Conservation (phyloP, 208 protist species). For the Wallacemonas sp. region DNA sequence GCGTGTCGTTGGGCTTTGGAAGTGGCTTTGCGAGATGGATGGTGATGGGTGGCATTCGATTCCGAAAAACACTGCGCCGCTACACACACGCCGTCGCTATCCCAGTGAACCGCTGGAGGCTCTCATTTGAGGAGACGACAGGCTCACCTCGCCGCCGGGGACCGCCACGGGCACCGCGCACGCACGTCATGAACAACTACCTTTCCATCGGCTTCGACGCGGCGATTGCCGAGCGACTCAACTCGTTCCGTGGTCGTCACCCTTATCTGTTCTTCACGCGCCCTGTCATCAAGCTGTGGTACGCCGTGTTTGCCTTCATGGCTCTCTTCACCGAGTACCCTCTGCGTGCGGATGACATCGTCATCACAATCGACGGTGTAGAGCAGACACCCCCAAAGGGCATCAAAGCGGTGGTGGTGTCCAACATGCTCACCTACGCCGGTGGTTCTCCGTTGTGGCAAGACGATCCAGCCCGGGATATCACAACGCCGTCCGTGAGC, state of each 20-base stretch:
- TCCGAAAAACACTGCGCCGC: conserved; percentile 20
- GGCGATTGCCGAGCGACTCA: conserved; percentile 30
- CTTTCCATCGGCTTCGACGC: conserved; percentile 74
- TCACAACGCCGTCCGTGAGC: conserved; percentile 18
- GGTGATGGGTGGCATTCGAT: conserved; percentile 28
- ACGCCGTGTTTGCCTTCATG: conserved; percentile 41
- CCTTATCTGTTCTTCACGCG: conserved; percentile 36
- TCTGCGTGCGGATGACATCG: conserved; percentile 1
- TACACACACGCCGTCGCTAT: conserved; percentile 19
- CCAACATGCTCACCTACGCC: conserved; percentile 59
- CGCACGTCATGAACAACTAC: conserved; percentile 58
- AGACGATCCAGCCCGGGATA: conserved; percentile 2
- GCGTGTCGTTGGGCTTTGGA: conserved; percentile 57
- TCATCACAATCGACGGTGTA: conserved; percentile 31
- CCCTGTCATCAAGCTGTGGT: conserved; percentile 61
- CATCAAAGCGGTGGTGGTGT: conserved; percentile 52
- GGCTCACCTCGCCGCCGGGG: neutral
- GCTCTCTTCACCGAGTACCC: conserved; percentile 30
- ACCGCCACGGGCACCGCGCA: neutral
- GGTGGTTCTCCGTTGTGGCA: conserved; percentile 49
- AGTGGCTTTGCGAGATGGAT: conserved; percentile 50
- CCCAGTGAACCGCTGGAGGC: conserved; percentile 39
- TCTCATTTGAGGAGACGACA: conserved; percentile 15
- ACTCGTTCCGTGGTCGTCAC: conserved; percentile 31
- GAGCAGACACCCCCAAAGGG: conserved; percentile 22